Percentiles rank a stretch among this genome's conserved stretches.
phyloP scores from a whole-genome alignment of 805 yeast genomes.

The Tetrapisispora taiwanensis region DNA sequence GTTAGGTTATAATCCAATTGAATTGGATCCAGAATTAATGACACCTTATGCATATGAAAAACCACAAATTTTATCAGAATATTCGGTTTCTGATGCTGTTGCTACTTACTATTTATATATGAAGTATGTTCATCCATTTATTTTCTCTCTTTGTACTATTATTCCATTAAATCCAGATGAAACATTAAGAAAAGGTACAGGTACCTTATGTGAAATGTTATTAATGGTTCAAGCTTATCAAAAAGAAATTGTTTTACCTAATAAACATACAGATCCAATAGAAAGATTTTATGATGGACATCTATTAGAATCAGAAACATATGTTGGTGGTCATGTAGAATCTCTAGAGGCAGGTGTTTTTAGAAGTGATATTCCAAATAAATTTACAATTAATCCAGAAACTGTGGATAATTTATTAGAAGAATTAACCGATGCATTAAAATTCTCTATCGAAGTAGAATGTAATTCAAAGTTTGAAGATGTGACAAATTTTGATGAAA shows the following conservation, averaged over 20 bases:
- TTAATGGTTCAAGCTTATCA: conserved; percentile 92
- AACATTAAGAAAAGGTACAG: conserved; percentile 92
- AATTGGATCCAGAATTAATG: conserved; percentile 95
- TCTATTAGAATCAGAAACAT: conserved; percentile 86
- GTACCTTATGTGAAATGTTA: conserved; percentile 96
- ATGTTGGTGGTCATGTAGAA: conserved; percentile 98
- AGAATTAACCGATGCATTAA: conserved; percentile 66
- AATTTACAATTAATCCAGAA: conserved; percentile 69
- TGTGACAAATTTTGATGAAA: conserved; percentile 70
- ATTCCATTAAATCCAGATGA: conserved; percentile 96
- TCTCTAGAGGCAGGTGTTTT: conserved; percentile 97
- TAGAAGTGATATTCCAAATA: conserved; percentile 69
- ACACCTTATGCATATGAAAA: conserved; percentile 92
- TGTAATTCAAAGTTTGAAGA: conserved; percentile 62
- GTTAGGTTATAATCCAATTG: conserved; percentile 92
- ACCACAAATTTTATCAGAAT: conserved; percentile 88
- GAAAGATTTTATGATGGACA: conserved; percentile 95
- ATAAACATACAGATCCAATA: conserved; percentile 87
- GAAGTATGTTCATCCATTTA: conserved; percentile 95
- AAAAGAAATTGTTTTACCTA: conserved; percentile 69
- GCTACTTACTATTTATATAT: conserved; percentile 93
- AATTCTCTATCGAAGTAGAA: conserved; percentile 78
- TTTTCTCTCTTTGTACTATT: conserved; percentile 89
- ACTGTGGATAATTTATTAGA: conserved; percentile 70
- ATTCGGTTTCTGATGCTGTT: conserved; percentile 98